Evolutionary conservation across 1,139 yeast genomes (phyloP), one percentile per base, ranked within the genome.

Genomic region (Blastobotrys niveus): DNA sequence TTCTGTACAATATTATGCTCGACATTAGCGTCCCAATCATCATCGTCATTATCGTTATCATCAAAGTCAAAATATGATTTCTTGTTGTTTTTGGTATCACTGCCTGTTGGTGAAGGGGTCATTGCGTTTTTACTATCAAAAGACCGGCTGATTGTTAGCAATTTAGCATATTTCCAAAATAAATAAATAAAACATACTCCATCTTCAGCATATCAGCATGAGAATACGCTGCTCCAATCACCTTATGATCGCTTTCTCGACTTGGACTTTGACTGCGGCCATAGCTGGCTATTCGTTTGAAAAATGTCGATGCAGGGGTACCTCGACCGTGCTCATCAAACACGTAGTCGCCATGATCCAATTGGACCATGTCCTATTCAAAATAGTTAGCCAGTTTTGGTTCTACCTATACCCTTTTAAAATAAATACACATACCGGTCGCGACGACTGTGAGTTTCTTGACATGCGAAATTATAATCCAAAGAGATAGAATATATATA

Each of bases 1-100:
- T 47, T 62, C 49, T 42, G 66, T 58, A 67, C 64, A 39, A 59
- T 57, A 47, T 65, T 67, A 52, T 71, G 82, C 51, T 82, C 87
- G 37, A 87, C 71, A 32, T 80, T 83, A 3, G 95, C 93, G 60
- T 87, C 89, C 96, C 96, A 88, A 62, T 87, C 96, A 56, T 84
- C 95, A 59, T 87, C 96, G 60, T 87, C 96, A 17, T 34, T 12
- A 9, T 26, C 18, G 15, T 18, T 24, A 12, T 87, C 96, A 60
- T 87, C 95, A 40, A 80, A 63, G 58, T 85, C 95, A 37, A 66
- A 57, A 45, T 65, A 64, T 17, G 66, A 45, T 32, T 38, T 41
- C 18, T 42, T 45, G 5, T 40, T 34, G 9, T 22, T 26, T 15
- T 36, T 27, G 8, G 44, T 20, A 8, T 34, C 32, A n/a, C 19